Evolutionary conservation across 306 rosid species (phyloP).

Genomic region (Prosopis cineraria): DNA sequence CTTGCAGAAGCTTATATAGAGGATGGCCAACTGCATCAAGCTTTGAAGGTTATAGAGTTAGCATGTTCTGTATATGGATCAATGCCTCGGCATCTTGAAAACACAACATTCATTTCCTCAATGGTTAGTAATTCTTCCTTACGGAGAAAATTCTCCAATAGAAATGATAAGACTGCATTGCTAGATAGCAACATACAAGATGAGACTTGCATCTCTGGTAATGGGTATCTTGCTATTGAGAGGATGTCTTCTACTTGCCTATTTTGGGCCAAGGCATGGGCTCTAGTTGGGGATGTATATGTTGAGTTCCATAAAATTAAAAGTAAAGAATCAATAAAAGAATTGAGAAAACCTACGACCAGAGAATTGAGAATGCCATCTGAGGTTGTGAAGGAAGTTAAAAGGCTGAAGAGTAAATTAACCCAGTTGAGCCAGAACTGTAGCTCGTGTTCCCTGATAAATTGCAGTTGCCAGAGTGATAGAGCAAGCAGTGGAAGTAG

Average conservation of each 20-base stretch:
- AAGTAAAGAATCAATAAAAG: constrained; percentile 55
- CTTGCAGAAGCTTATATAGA: constrained; percentile 90
- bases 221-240: constrained; percentile 49
- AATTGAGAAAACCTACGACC: constrained; percentile 53
- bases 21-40: constrained; percentile 79
- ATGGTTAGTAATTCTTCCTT: constrained; percentile 62
- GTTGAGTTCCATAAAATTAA: constrained; percentile 66
- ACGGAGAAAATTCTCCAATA: constrained; percentile 41
- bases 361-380: constrained; percentile 79
- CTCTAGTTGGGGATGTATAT: constrained; percentile 83
- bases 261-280: constrained; percentile 98
- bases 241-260: constrained; percentile 74
- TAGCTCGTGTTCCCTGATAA: constrained; percentile 83
- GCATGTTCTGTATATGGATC: constrained; percentile 96
- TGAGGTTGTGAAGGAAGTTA: constrained; percentile 95
- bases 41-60: constrained; percentile 85
- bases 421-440: constrained; percentile 72
- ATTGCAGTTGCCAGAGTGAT: constrained; percentile 97
- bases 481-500: constrained; percentile 97
- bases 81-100: constrained; percentile 93
- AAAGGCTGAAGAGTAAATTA: constrained; percentile 87
- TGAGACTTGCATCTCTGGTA: constrained; percentile 41
- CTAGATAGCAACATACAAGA: constrained; percentile 40
- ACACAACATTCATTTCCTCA: constrained; percentile 82
- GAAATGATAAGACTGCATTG: constrained; percentile 46